Evolutionary conservation across 163 green algal species (phyloP).

Genomic region (Smithsoniella earleae): DNA sequence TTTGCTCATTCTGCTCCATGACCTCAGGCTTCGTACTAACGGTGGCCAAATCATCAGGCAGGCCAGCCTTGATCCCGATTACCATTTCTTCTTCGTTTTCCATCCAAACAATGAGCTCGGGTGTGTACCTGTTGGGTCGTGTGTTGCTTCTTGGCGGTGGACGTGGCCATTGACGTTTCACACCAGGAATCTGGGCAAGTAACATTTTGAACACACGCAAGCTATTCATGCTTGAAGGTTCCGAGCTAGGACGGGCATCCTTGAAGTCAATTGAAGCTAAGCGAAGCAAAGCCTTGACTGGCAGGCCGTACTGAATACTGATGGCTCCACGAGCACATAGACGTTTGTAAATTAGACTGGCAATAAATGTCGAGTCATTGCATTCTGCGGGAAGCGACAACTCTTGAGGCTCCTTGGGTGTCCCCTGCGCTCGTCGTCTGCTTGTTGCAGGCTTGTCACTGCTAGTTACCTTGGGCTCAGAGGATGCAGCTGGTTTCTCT

Average conservation of each 20-base stretch:
- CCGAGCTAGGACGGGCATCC: not conserved
- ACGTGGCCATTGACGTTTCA: conserved; percentile 14
- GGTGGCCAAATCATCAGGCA: conserved; percentile 27
- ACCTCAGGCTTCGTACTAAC: conserved; percentile 12
- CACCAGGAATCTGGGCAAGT: not conserved
- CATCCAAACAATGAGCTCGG: conserved; percentile 30
- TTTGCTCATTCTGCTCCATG: conserved; percentile 18
- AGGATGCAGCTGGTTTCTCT: not conserved
- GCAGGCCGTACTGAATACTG: conserved; percentile 12
- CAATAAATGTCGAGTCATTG: conserved; percentile 28
- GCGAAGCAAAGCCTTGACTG: conserved; percentile 10
- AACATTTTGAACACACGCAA: conserved; percentile 22
- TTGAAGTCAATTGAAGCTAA: conserved; percentile 24
- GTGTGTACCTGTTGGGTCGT: not conserved
- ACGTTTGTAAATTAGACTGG: conserved; percentile 26
- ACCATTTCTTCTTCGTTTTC: conserved; percentile 15
- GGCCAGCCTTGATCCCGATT: not conserved
- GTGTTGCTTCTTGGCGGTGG: not conserved
- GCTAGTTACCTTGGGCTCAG: not conserved
- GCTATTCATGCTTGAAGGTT: conserved; percentile 23
- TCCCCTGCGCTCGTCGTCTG: not conserved
- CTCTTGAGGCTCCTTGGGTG: not conserved
- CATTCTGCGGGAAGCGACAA: not conserved
- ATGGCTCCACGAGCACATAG: not conserved
- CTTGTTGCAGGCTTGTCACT: not conserved